Evolutionary conservation across 306 rosid genomes (phyloP).

Genomic region (Casuarina equisetifolia): DNA sequence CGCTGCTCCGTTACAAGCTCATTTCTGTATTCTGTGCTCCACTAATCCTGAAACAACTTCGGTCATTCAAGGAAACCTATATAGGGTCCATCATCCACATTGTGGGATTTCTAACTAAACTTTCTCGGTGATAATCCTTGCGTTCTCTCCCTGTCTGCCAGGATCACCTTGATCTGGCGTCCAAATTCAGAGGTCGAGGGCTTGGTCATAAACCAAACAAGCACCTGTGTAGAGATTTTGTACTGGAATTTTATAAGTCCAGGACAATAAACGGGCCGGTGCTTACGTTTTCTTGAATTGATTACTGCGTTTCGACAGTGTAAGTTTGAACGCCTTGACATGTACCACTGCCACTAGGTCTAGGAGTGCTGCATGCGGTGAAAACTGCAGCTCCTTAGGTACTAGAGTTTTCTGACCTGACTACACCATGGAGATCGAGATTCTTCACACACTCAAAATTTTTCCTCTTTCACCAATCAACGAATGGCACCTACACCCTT

Average conservation of each 20-base stretch:
- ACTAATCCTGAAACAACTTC: not conserved
- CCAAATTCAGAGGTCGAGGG: conserved; percentile 2
- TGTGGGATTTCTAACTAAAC: conserved; percentile 11
- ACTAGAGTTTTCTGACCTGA: conserved; percentile 4
- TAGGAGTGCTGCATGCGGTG: not conserved
- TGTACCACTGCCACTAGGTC: not conserved
- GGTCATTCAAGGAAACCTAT: not conserved
- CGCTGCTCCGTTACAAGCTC: not conserved
- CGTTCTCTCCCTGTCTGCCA: conserved; percentile 10
- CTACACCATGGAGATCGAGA: not conserved
- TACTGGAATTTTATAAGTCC: not conserved
- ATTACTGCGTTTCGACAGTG: not conserved
- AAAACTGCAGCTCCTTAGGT: not conserved
- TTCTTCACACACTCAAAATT: not conserved
- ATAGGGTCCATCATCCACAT: conserved; percentile 13
- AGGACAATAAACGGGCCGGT: not conserved
- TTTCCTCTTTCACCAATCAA: not conserved
- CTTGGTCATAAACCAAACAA: not conserved
- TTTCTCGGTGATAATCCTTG: not conserved
- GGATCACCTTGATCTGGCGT: not conserved
- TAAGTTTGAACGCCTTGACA: not conserved
- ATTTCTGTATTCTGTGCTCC: conserved; percentile 1
- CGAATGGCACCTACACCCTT: not conserved
- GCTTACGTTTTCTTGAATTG: not conserved
- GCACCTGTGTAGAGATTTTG: not conserved